Base-by-base conservation (phyloP, 75 land plant species). In the Selaginella moellendorffii region DNA sequence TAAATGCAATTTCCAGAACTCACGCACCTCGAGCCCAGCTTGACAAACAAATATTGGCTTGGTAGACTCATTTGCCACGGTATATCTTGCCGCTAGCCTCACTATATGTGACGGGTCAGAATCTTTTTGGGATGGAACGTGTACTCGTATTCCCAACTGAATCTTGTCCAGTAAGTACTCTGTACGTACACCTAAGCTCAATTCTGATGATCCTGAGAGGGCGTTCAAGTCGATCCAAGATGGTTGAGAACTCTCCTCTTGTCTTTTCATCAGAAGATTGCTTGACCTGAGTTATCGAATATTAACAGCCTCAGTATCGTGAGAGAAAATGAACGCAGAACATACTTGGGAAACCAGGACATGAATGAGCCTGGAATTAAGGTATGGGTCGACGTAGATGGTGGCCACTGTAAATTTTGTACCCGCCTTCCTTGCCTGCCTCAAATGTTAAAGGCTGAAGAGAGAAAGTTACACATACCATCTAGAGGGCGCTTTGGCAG, bases 151-250 rank as follows among this genome's bases (percentile, higher is more conserved):
- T 1, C 93, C 97, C 62, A 91, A 60, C 77, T 78, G 79, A 25
- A 64, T 54, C 28, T 72, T 25, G 54, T 70, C 66, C 10, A 68
- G 26, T 18, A 76, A 76, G 66, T 62, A 59, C 66, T 62, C 69
- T 28, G 66, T 66, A 2, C 65, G 73, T 30, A 63, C 30, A 72
- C 65, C 69, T 60, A 87, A 64, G 62, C 71, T 70, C 27, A 91
- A 69, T 69, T 91, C 97, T 27, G 82, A 72, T 27, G 83, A 76
- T 19, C 92, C 93, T 2, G 97, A 82, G 68, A 91, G 72, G 19
- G 67, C 59, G 72, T 87, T 86, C 64, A 87, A 68, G 70, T 87
- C 86, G 31, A 91, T 51, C 26, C 69, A 30, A 56, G 82, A 29
- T 10, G 67, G 71, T 20, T 68, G 63, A 68, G 88, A 68, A 14